Percentiles rank a stretch among this genome's conserved stretches.
These are phyloP conservation scores for Tetrapisispora namnaoensis DNA, from an alignment of 805 yeast species.

Conservation along the genomic window DNA sequence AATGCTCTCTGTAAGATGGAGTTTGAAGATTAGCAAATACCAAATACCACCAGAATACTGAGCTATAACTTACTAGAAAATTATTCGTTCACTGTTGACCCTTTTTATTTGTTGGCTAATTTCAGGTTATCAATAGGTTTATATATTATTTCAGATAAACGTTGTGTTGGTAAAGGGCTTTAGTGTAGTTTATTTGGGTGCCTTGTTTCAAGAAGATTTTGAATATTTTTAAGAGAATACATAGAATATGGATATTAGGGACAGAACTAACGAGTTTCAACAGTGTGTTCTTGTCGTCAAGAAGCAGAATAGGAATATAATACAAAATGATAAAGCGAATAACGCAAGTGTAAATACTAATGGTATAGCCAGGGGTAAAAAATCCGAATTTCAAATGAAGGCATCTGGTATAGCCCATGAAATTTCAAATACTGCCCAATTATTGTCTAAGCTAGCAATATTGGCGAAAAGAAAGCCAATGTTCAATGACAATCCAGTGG, in stretches of 20 bases:
- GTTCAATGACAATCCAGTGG: conserved; percentile 90
- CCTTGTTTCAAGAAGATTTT: no score
- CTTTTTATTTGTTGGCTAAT: no score
- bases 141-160: no score
- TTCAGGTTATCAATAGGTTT: no score
- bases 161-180: no score
- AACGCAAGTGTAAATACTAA: background rate
- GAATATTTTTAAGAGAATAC: background rate
- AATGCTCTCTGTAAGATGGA: no score
- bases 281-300: conserved; percentile 77
- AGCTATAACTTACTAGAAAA: no score
- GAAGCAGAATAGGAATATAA: conserved; percentile 37
- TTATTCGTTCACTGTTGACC: no score
- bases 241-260: conserved; percentile 39
- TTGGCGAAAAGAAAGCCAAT: conserved; percentile 84
- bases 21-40: no score
- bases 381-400: conserved; percentile 51
- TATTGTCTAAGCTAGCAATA: conserved; percentile 67
- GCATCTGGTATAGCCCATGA: conserved; percentile 85
- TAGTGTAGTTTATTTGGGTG: no score
- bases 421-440: conserved; percentile 73
- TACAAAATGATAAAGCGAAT: background rate
- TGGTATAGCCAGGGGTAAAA: conserved; percentile 22
- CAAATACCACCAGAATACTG: no score
- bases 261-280: conserved; percentile 86